Conservation (phyloP, 495 filamentous ascomycete species). For the Clavariopsis aquatica region DNA sequence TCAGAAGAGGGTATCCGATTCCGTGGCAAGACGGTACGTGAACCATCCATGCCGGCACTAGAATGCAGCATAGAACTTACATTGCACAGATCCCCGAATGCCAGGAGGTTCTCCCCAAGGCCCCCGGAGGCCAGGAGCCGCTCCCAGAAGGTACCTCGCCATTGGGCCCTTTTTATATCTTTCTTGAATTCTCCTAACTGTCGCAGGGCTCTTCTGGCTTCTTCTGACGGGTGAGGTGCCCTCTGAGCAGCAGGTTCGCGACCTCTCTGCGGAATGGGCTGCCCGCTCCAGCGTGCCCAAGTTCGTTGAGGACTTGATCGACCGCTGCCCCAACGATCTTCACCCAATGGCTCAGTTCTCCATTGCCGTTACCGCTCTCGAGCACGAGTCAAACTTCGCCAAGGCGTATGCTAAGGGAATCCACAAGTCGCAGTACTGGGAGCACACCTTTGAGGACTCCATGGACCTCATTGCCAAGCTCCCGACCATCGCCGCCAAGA, state of each 20-base stretch:
- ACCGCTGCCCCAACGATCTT: conserved; percentile 96
- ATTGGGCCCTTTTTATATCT: conserved; percentile 46
- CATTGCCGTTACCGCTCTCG: conserved; percentile 92
- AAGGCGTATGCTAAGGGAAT: conserved; percentile 98
- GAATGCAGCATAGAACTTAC: conserved; percentile 35
- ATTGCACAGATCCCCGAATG: conserved; percentile 81
- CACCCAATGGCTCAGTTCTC: conserved; percentile 99
- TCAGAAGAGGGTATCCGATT: conserved; percentile 99
- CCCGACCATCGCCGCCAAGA: conserved; percentile 93
- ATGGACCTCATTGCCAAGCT: conserved; percentile 99
- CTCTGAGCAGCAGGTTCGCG: conserved; percentile 94
- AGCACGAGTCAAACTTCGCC: conserved; percentile 95
- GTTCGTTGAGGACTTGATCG: conserved; percentile 98
- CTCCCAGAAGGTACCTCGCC: conserved; percentile 74
- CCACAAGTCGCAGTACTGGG: conserved; percentile 99
- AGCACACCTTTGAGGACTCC: conserved; percentile 98
- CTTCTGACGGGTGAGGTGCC: conserved; percentile 96
- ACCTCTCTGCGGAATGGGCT: conserved; percentile 97
- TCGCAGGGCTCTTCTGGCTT: conserved; percentile 93
- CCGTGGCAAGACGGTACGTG: conserved; percentile 82
- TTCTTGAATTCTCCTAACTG: conserved; percentile 96
- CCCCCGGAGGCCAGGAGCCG: conserved; percentile 91
- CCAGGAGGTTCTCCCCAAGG: conserved; percentile 95
- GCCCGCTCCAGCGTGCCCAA: conserved; percentile 93
- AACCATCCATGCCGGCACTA: neutral